Base-by-base conservation (phyloP, 129 eudicot species). In the Rutidosis leptorrhynchoides region DNA sequence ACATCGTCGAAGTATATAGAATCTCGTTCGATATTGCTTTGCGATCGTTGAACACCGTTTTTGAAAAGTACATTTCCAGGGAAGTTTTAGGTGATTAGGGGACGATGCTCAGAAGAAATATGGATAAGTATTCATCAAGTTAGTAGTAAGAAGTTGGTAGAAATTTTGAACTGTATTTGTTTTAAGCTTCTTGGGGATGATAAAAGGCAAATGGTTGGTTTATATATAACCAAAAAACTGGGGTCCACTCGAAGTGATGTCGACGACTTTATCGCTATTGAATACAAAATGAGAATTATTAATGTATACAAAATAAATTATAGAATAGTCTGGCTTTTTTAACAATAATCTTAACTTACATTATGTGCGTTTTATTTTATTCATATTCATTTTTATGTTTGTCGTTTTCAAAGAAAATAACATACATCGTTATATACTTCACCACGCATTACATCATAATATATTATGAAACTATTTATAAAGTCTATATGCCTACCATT, bases 1-100 rank as follows among this genome's bases (percentile, higher is more conserved):
- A 19, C 90, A 84, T 24, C 90, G 82, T 23, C 81, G 61, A 64
- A 82, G 82, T 26, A 85, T 85, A 40, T 85, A 85, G 40, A 82
- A 67, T 58, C 84, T 79, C 10, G 90, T 82, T 35, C 74, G 70
- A 26, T 79, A 82, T 61, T 79, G 87, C 72, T 82, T 85, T 23
- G 74, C 82, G 56, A 85, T 62, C 2, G 80, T 23, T 12, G 69
- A 55, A 20, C 84, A 81, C 51, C 84, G 76, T 63, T 68, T 79
- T 26, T 75, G 68, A 7, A 76, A 78, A 26, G 82, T 67, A 23
- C 65, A 22, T 46, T 74, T 76, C 74, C 90, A 74, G 55, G 67
- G 65, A 25, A 45, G 55, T 74, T 63, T 37, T 58, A 78, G 67
- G 35, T 76, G 56, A 62, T 69, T 80, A 14, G 46, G 63, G 3